Evolutionary conservation across 805 yeast species (phyloP).

Genomic region (Myxozyma mucilagina): DNA sequence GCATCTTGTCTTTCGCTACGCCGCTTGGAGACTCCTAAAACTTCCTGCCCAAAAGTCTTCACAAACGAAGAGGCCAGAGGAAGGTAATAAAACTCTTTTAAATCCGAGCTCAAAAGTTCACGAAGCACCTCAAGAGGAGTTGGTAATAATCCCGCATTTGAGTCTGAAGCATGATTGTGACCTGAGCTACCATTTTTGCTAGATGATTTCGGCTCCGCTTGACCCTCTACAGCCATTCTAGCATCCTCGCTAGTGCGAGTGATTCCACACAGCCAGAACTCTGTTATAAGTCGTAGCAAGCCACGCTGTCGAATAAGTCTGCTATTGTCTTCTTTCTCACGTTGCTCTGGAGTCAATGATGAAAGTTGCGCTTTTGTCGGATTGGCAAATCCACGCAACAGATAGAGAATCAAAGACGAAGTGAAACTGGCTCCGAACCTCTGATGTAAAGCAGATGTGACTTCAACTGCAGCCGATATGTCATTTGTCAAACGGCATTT

Average conservation of each 20-base stretch:
- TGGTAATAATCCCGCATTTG: slow-evolving; percentile 37
- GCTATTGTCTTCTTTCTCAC: slow-evolving; percentile 49
- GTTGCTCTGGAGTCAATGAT: slow-evolving; percentile 35
- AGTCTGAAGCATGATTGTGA: background rate
- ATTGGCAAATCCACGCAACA: slow-evolving; percentile 36
- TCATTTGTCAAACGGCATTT: slow-evolving; percentile 58
- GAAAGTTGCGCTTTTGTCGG: slow-evolving; percentile 32
- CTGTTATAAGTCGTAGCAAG: slow-evolving; percentile 55
- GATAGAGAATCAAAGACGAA: slow-evolving; percentile 13
- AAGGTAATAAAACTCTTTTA: slow-evolving; percentile 24
- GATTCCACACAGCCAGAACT: slow-evolving; percentile 59
- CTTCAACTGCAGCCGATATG: slow-evolving; percentile 61
- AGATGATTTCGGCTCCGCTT: background rate
- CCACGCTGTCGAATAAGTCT: slow-evolving; percentile 48
- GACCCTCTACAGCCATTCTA: slow-evolving; percentile 35
- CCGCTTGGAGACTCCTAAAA: slow-evolving; percentile 46
- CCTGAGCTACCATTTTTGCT: background rate
- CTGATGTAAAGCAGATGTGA: slow-evolving; percentile 73
- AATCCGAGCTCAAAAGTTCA: slow-evolving; percentile 43
- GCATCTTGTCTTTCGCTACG: slow-evolving; percentile 2
- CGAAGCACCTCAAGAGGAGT: slow-evolving; percentile 48
- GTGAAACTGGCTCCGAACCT: slow-evolving; percentile 62
- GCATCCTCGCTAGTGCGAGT: slow-evolving; percentile 50
- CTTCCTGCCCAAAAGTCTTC: slow-evolving; percentile 62
- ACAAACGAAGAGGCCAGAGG: slow-evolving; percentile 43